Conservation (phyloP, 345 rosid genomes). For the Adansonia digitata region DNA sequence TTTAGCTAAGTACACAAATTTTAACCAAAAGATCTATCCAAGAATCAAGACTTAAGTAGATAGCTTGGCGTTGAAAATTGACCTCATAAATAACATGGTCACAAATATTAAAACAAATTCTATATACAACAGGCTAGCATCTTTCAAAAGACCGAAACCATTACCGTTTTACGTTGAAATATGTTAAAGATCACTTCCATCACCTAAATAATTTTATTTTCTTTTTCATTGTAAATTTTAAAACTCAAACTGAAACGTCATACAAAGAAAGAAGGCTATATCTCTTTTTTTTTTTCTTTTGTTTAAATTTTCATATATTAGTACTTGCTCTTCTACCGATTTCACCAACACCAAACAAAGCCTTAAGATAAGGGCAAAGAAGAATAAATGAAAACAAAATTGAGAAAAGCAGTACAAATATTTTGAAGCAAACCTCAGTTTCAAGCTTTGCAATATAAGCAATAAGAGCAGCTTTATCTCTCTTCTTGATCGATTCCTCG, state of each 20-base stretch:
- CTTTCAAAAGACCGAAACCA: not conserved
- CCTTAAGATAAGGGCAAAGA: not conserved
- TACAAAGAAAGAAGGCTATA: not conserved
- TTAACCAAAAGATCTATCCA: not conserved
- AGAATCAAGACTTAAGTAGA: not conserved
- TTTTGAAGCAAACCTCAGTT: conserved; percentile 55
- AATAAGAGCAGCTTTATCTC: conserved; percentile 87
- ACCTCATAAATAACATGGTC: not conserved
- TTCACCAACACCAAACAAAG: not conserved
- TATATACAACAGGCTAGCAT: not conserved
- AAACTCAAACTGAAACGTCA: not conserved
- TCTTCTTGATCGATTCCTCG: conserved; percentile 69
- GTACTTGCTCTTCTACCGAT: not conserved
- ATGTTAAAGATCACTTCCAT: not conserved
- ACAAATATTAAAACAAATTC: not conserved
- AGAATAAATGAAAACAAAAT: not conserved
- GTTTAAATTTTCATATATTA: not conserved
- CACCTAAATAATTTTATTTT: not conserved
- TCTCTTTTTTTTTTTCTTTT: no score
- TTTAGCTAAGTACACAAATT: not conserved
- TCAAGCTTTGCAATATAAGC: conserved; percentile 85
- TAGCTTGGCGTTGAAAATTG: not conserved
- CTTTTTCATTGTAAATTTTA: not conserved
- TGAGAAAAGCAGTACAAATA: not conserved
- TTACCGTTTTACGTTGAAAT: not conserved